Evolutionary conservation across 176 grass and related monocot genomes (phyloP).

Genomic region (Oryza nivara): DNA sequence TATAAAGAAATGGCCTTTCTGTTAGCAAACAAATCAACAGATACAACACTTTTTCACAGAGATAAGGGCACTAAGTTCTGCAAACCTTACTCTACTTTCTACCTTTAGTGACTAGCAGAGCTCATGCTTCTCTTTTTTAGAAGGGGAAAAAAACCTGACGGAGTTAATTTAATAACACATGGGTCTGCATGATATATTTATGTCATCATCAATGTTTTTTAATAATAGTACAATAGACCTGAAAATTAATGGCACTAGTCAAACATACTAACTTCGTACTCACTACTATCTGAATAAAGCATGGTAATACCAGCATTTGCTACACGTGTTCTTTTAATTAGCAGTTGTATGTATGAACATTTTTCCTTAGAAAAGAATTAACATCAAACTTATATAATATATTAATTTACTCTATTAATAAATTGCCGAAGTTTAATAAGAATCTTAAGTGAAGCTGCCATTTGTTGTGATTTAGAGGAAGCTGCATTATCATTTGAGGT

Average conservation of each 20-base stretch:
- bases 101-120: not conserved
- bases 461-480: not conserved
- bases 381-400: not conserved
- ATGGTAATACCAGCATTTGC: not conserved
- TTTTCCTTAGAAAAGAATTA: not conserved
- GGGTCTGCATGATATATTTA: not conserved
- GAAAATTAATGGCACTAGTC: not conserved
- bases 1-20: not conserved
- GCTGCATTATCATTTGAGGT: not conserved
- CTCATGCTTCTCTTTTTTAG: not conserved
- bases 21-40: not conserved
- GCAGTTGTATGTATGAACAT: not conserved
- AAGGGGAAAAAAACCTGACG: not conserved
- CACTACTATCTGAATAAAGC: not conserved
- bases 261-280: not conserved
- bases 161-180: not conserved
- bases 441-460: not conserved
- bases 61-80: not conserved
- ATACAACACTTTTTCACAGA: not conserved
- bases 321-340: not conserved
- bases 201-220: not conserved
- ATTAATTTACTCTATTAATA: not conserved
- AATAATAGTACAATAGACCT: not conserved
- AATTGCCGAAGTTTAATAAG: not conserved
- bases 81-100: not conserved